phyloP scores from a whole-genome alignment of 2,329 filamentous ascomycete species.

The Aspergillus japonicus region DNA sequence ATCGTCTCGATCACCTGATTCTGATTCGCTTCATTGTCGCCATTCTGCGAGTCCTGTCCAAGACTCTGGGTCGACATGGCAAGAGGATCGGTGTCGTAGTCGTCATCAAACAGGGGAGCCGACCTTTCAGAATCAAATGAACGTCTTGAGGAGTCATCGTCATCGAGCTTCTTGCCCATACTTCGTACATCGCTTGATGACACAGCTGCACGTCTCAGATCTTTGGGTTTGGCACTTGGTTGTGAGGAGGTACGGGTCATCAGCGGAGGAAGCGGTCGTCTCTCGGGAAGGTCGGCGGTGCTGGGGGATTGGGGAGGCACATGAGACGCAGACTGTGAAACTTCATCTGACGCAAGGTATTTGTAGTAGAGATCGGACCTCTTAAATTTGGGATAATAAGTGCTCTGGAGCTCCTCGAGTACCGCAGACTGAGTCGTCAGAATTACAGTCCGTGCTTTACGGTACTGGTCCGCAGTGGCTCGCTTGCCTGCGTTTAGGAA shows the following conservation, averaged over 20 bases:
- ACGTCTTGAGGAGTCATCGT: constrained; percentile 53
- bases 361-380: constrained; percentile 95
- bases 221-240: constrained; percentile 45
- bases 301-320: constrained; percentile 18
- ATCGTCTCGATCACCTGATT: constrained; percentile 85
- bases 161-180: constrained; percentile 46
- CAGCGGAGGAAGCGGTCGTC: constrained; percentile 43
- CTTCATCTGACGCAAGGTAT: constrained; percentile 84
- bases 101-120: constrained; percentile 74
- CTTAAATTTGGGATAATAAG: constrained; percentile 81
- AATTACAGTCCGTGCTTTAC: constrained; percentile 76
- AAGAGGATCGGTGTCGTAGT: constrained; percentile 68
- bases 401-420: constrained; percentile 78
- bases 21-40: constrained; percentile 58
- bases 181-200: constrained; percentile 61
- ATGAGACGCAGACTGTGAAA: constrained; percentile 28
- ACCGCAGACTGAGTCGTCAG: constrained; percentile 78
- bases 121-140: constrained; percentile 68
- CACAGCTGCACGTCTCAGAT: constrained; percentile 59
- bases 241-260: constrained; percentile 51
- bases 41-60: constrained; percentile 66
- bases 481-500: constrained; percentile 77
- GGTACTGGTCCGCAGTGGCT: constrained; percentile 79
- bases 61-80: constrained; percentile 76
- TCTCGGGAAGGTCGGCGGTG: constrained; percentile 31